phyloP scores from a whole-genome alignment of 495 filamentous ascomycete genomes.

The Penicillium soppii region DNA sequence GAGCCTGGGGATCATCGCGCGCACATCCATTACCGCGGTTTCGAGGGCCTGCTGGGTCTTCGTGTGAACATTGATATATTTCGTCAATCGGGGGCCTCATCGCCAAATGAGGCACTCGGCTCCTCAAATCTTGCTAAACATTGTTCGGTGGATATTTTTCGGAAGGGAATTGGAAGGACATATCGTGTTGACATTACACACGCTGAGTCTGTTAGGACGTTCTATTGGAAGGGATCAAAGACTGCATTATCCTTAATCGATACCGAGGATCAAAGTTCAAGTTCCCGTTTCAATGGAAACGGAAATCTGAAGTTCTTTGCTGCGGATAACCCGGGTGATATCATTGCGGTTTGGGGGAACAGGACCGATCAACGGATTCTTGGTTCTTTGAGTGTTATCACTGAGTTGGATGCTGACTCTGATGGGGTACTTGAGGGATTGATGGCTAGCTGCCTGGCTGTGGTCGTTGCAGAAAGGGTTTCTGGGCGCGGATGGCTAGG shows the following conservation, averaged over 20 bases:
- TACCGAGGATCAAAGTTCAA: background rate
- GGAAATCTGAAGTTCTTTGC: slow-evolving; percentile 5
- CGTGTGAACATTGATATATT: background rate
- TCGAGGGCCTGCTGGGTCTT: slow-evolving; percentile 1
- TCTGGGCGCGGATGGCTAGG: slow-evolving; percentile 9
- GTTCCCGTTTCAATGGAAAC: background rate
- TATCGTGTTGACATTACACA: background rate
- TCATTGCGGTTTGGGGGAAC: slow-evolving; percentile 7
- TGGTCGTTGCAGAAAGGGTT: slow-evolving; percentile 9
- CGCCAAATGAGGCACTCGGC: background rate
- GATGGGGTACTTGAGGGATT: slow-evolving; percentile 4
- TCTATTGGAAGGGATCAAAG: slow-evolving; percentile 8
- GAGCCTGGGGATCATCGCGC: background rate
- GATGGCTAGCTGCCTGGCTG: slow-evolving; percentile 5
- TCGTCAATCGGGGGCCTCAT: background rate
- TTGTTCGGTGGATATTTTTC: background rate
- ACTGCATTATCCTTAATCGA: background rate
- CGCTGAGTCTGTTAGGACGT: background rate
- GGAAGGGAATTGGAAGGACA: slow-evolving; percentile 4
- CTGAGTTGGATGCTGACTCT: background rate
- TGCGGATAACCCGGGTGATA: slow-evolving; percentile 1
- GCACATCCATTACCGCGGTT: slow-evolving; percentile 3
- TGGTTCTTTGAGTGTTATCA: slow-evolving; percentile 1
- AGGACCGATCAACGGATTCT: slow-evolving; percentile 2
- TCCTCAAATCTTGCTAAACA: background rate